A percentile compares a stretch with the other conserved stretches of the same genome.
Evolutionary conservation across 208 protist genomes (phyloP).

Genomic region (Wallacemonas rigidus): DNA sequence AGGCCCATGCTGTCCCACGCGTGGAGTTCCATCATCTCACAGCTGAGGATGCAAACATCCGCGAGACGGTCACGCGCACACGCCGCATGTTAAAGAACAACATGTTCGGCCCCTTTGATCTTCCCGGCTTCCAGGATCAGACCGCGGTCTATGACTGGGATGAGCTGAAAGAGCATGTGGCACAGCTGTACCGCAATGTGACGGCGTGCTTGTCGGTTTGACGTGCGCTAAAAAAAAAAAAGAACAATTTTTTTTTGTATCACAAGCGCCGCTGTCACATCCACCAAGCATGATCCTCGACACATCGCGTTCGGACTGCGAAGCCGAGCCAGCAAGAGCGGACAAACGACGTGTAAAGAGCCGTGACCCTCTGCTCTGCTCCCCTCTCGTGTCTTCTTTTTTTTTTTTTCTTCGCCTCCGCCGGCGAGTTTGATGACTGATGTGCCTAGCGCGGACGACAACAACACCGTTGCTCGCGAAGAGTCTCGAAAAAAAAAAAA

Average conservation of each 20-base stretch:
- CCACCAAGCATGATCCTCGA: not conserved
- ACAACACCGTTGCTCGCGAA: no score
- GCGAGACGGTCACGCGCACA: conserved; percentile 19
- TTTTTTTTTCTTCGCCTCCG: no score
- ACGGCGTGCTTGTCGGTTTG: conserved; percentile 15
- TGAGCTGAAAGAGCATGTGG: conserved; percentile 22
- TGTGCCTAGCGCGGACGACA: no score
- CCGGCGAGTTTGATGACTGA: no score
- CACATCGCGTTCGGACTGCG: not conserved
- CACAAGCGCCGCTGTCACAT: not conserved
- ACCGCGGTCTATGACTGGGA: conserved; percentile 30
- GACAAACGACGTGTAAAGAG: no score
- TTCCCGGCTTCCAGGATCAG: conserved; percentile 36
- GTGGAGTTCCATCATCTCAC: conserved; percentile 13
- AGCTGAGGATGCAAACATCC: conserved; percentile 15
- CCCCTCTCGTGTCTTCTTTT: no score
- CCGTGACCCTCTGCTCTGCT: no score
- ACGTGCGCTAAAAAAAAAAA: not conserved
- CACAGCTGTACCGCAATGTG: conserved; percentile 19
- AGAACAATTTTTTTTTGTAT: not conserved
- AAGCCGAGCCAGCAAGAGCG: no score
- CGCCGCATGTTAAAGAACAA: conserved; percentile 11
- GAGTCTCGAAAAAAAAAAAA: no score
- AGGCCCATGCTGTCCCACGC: not conserved
- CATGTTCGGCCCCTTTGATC: conserved; percentile 13